Conservation (phyloP, 1,139 yeast species). For the Protomyces arabidopsidicola region DNA sequence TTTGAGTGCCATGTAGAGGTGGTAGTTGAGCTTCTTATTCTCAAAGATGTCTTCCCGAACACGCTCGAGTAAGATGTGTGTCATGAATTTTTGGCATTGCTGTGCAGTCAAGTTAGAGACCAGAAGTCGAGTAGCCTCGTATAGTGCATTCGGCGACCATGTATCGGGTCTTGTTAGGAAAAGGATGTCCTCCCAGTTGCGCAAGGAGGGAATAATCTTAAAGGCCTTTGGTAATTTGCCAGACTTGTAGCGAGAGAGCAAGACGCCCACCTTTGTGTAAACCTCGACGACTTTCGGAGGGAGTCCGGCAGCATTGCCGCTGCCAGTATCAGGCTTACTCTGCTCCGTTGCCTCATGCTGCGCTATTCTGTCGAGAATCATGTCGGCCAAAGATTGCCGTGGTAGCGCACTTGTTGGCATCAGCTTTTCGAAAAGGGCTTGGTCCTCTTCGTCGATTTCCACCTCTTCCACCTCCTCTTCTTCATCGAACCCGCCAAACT, state of each 20-base stretch:
- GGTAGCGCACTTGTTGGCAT: conserved; percentile 47
- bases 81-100: conserved; percentile 78
- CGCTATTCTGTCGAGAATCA: conserved; percentile 80
- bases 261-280: conserved; percentile 83
- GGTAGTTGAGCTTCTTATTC: conserved; percentile 66
- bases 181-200: conserved; percentile 91
- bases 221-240: conserved; percentile 93
- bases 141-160: conserved; percentile 97
- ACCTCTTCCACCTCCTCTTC: conserved; percentile 46
- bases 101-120: conserved; percentile 82
- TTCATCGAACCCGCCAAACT: conserved; percentile 49
- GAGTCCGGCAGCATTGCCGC: conserved; percentile 54
- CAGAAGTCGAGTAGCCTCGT: conserved; percentile 89
- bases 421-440: conserved; percentile 43
- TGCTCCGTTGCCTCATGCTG: conserved; percentile 52
- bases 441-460: conserved; percentile 49
- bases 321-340: conserved; percentile 37
- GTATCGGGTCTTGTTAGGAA: conserved; percentile 85
- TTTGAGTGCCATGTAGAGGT: conserved; percentile 82
- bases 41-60: conserved; percentile 79
- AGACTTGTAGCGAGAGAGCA: conserved; percentile 84
- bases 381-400: conserved; percentile 79
- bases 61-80: conserved; percentile 69
- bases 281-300: conserved; percentile 97
- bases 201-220: conserved; percentile 86